Conservation (phyloP, 2,329 filamentous ascomycete species). For the Cladophialophora immunda region DNA sequence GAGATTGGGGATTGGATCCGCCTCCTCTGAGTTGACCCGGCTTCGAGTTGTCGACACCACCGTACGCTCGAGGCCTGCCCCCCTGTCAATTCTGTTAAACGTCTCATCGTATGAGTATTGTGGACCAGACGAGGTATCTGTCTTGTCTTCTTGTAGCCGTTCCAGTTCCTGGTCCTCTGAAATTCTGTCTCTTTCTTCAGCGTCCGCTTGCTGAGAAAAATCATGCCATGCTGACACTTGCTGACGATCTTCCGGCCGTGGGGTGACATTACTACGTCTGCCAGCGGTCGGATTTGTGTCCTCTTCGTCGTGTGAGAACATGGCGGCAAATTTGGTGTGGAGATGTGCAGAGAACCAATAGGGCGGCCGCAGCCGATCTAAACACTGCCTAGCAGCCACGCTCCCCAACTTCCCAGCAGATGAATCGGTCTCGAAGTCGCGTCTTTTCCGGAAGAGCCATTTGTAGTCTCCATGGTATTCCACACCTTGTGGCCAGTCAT, state of each 20-base stretch:
- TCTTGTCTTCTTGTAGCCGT: conserved; percentile 29
- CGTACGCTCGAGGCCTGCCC: conserved; percentile 21
- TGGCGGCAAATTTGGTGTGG: conserved; percentile 84
- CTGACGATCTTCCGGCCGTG: conserved; percentile 22
- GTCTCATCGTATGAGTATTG: conserved; percentile 47
- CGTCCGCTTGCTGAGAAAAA: conserved; percentile 46
- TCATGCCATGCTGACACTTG: conserved; percentile 49
- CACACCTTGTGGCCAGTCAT: conserved; percentile 91
- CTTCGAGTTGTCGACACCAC: conserved; percentile 26
- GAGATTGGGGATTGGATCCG: conserved; percentile 29
- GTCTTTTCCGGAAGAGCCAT: conserved; percentile 76
- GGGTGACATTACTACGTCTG: conserved; percentile 18
- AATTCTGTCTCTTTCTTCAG: conserved; percentile 45
- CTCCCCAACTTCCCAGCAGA: conserved; percentile 79
- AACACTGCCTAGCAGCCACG: conserved; percentile 77
- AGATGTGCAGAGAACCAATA: conserved; percentile 96
- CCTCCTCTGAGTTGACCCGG: conserved; percentile 7
- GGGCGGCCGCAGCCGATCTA: conserved; percentile 80
- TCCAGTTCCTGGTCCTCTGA: conserved; percentile 41
- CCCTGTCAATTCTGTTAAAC: conserved; percentile 49
- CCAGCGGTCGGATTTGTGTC: not conserved
- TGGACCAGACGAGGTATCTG: conserved; percentile 26
- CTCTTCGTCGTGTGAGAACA: conserved; percentile 58
- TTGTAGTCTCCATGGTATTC: conserved; percentile 78
- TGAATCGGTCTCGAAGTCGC: conserved; percentile 78